Percentiles rank a stretch among this genome's conserved stretches.
Conservation (phyloP, 2,329 filamentous ascomycete genomes). For the Colletotrichum sidae region DNA sequence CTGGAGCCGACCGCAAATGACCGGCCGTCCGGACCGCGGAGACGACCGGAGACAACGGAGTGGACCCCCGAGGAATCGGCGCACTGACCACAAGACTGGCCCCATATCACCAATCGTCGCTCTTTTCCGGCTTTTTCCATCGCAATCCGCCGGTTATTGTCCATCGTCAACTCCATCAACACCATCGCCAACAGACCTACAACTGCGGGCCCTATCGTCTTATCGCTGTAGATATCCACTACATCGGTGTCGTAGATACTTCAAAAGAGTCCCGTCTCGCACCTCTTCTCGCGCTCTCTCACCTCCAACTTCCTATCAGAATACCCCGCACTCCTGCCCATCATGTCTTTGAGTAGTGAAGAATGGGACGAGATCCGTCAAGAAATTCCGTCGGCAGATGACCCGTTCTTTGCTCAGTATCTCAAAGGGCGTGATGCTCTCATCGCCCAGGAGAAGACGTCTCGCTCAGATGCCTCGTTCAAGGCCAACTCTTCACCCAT, state of each 20-base stretch:
- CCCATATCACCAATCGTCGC: constrained; percentile 17
- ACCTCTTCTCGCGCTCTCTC: background rate
- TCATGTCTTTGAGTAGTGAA: constrained; percentile 61
- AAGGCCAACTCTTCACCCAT: constrained; percentile 77
- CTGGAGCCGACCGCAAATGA: background rate
- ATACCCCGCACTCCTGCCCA: constrained; percentile 2
- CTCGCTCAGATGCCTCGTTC: constrained; percentile 79
- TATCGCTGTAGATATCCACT: constrained; percentile 12
- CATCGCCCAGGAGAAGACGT: constrained; percentile 82
- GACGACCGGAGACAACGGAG: background rate
- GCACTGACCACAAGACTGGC: constrained; percentile 26
- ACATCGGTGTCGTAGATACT: constrained; percentile 4
- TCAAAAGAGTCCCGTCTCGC: background rate
- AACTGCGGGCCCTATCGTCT: constrained; percentile 19
- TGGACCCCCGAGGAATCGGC: background rate
- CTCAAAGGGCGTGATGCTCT: constrained; percentile 79
- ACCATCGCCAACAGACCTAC: background rate
- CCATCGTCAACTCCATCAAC: background rate
- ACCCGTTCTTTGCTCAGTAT: constrained; percentile 87
- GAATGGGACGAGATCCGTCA: constrained; percentile 69
- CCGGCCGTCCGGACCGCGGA: constrained; percentile 8
- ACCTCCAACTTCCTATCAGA: background rate
- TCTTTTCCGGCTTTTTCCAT: constrained; percentile 29
- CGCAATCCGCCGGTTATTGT: constrained; percentile 23
- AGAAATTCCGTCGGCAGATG: constrained; percentile 68